Evolutionary conservation across 768 basidiomycete species (phyloP), one percentile per base, ranked within the genome.

Genomic region (Mycena venus): DNA sequence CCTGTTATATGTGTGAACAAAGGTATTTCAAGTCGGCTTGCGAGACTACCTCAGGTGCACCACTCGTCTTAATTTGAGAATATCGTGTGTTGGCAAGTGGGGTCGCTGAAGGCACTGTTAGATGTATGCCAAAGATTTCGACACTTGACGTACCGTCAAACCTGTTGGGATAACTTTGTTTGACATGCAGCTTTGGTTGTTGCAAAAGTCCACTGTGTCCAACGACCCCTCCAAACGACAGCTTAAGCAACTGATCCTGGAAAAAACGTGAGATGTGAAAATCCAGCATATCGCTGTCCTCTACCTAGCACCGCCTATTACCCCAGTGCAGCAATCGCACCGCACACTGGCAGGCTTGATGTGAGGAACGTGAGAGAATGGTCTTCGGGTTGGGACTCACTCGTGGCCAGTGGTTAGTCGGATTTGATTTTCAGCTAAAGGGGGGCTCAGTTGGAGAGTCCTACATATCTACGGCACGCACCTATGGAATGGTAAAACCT

Each of bases 401-500:
- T 67, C 65, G 68, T 82, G 80, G 15, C 75, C 75, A 23, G 76
- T 75, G 12, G 72, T 70, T 23, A 76, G 70, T 11, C 77, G 77
- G n/a, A 81, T 74, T 10, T 61, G 44, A 17, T 72, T 49, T 38
- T 79, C 72, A 29, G 79, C 77, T 17, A 79, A n/a, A 23, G n/a
- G 6, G 27, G 2, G 38, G n/a, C 10, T 61, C 15, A 40, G 23
- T n/a, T 11, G 21, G 23, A 12, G n/a, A 25, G 36, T 11, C 36
- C 15, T 1, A 4, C 4, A 44, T n/a, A 4, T 2, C 2, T 5
- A 31, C 29, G 19, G 27, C 10, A 32, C 7, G 14, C 32, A 64
- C 47, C 47, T 63, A 63, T 70, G 4, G 59, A 69, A n/a, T 77
- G 76, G 53, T 78, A 82, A 61, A 78, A 82, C 9, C 75, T 68